These are phyloP conservation scores for Scutellaria minor DNA, from an alignment of 257 asterid species.

Conservation along the genomic window DNA sequence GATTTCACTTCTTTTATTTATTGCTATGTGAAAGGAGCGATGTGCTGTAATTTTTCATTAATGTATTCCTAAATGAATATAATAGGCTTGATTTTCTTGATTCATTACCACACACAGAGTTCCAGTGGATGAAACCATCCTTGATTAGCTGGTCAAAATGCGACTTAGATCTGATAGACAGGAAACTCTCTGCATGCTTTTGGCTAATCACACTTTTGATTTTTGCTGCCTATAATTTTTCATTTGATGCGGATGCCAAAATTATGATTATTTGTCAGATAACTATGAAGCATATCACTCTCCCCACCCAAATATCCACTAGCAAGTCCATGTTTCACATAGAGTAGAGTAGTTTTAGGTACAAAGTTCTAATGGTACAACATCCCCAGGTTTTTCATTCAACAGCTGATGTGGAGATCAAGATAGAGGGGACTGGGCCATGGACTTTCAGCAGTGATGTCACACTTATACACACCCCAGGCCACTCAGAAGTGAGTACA, in stretches of 20 bases:
- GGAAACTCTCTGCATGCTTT: background rate
- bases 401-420: conserved; percentile 63
- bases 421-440: conserved; percentile 70
- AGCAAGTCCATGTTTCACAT: background rate
- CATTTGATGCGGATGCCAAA: background rate
- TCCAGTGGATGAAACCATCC: background rate
- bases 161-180: background rate
- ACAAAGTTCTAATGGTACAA: conserved; percentile 20
- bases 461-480: conserved; percentile 69
- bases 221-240: background rate
- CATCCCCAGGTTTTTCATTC: conserved; percentile 51
- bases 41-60: background rate
- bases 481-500: conserved; percentile 63
- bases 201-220: background rate
- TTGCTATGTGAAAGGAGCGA: background rate
- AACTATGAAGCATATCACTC: background rate
- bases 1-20: background rate
- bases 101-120: background rate
- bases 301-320: background rate
- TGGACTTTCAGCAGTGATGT: conserved; percentile 64
- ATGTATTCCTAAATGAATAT: background rate
- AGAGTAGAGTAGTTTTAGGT: conserved; percentile 4
- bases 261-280: background rate
- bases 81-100: background rate
- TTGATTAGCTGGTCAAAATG: background rate